Base-by-base conservation (phyloP, 1,284 basidiomycete species). In the Leccinum subfulvum region DNA sequence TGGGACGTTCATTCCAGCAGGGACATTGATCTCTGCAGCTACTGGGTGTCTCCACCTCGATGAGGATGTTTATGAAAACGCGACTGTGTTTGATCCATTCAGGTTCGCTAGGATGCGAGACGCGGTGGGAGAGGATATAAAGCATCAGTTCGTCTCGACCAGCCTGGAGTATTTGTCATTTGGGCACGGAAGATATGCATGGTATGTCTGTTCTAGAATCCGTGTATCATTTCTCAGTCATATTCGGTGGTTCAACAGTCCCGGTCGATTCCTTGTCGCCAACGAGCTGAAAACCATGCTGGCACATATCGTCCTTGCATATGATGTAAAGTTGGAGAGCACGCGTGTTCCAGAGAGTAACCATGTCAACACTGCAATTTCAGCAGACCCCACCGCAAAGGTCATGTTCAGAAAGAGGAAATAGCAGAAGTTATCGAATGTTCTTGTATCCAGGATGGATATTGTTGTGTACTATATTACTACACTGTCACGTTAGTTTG, bases 1-100 rank as follows among this genome's bases (percentile, higher is more conserved):
- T 59, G 82, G 81, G 3, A 76, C 75, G 3, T 68, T 72, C 26
- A 62, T 82, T 9, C 81, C 80, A 2, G 68, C 73, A 28, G 80
- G 80, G 9, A 66, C 72, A 2, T 51, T 68, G 21, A 55, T 81
- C 39, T 62, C 68, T 52, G 70, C 72, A 33, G 67, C 76, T 0
- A 30, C 68, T 1, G 35, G 49, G 8, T 62, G 71, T 3, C 57
- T 66, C 5, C 77, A 78, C 57, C 70, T 62, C 16, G 73, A 78
- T 44, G 62, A 61, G 8, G 57, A 55, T 4, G 52, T 71, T 18
- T 76, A 77, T 59, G 56, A 68, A 3, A 66, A 74, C 44, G 56
- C 75, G 0, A 55, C 65, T 0, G 63, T 57, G 1, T 78, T 80
- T 62, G 69, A 77, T 49, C 73, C 73, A 0, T 78, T 73, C 60